Base-by-base conservation (phyloP, 192 early-diverging fungal species). In the Mortierella claussenii region DNA sequence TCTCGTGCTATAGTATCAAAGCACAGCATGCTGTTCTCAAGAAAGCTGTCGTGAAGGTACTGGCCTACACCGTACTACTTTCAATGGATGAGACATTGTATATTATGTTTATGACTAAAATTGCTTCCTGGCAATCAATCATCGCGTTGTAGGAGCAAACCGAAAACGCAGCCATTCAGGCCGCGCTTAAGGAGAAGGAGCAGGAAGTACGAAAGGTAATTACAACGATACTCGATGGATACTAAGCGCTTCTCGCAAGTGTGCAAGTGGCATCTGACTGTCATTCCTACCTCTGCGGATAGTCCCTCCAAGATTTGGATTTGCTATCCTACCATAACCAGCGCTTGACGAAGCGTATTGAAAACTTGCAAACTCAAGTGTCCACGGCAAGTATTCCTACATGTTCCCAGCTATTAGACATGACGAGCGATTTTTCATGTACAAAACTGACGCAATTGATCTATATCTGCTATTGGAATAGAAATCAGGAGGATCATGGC, bases 61-160 rank as follows among this genome's bases (percentile, higher is more conserved):
- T 1, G 30, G 36, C 8, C n/a, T 33, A 17, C 43, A 4, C 2
- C 56, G 24, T 15, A 11, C n/a, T n/a, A n/a, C n/a, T n/a, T n/a
- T n/a, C n/a, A n/a, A n/a, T n/a, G n/a, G n/a, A n/a, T n/a, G n/a
- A n/a, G n/a, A n/a, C n/a, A n/a, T n/a, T n/a, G n/a, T n/a, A n/a
- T n/a, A n/a, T n/a, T n/a, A n/a, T n/a, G n/a, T n/a, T n/a, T n/a
- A n/a, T n/a, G n/a, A n/a, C n/a, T n/a, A n/a, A n/a, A n/a, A n/a
- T n/a, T n/a, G n/a, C n/a, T n/a, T n/a, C n/a, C n/a, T n/a, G n/a
- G n/a, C n/a, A n/a, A n/a, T n/a, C n/a, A n/a, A n/a, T n/a, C n/a
- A n/a, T n/a, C n/a, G n/a, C n/a, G n/a, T n/a, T n/a, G n/a, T 51
- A 88, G 87, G 87, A 88, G 74, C 83, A 84, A 85, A 68, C 79